Evolutionary conservation across 2,329 filamentous ascomycete genomes (phyloP), one percentile per base, ranked within the genome.

Genomic region (Arthrocladium fulminans): DNA sequence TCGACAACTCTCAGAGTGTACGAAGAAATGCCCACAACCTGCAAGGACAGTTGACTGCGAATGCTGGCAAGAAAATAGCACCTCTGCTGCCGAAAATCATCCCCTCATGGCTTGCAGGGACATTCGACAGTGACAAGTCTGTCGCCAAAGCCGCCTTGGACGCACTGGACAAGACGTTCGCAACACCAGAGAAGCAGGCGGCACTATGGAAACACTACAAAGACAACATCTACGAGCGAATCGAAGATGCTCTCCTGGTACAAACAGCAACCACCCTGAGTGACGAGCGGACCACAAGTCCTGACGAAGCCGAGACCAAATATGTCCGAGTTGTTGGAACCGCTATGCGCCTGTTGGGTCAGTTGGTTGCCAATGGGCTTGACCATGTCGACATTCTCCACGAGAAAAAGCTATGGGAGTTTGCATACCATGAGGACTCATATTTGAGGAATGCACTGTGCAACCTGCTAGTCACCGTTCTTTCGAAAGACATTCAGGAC

Each of bases 81-180:
- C 86, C 79, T 54, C 76, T 84, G 58, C 74, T 98, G 53, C 81
- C 87, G 10, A 81, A 77, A 51, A 73, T 94, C 29, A 81, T 94
- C 39, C 88, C 85, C 8, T 76, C 87, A n/a, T 98, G 94, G 92
- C 75, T 97, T 10, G 85, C 86, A 6, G 92, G 90, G 1, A 77
- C 84, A 1, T 94, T 88, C 62, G 92, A 98, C 64, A 84, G 79
- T 56, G 90, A 98, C 61, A 80, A 81, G 48, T 75, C 75, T 15
- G 88, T 88, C 12, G 75, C 84, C 6, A 80, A 81, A 49, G 80
- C 86, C n/a, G 88, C 89, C 1, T 75, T 78, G 50, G 83, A 90
- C 39, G 85, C 89, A 0, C 72, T 96, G 15, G 76, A 77, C 0
- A 77, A 76, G 2, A 86, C 95, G 34, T 83, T 97, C 48, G 77